These are phyloP conservation scores for Aspergillus ibericus DNA, from an alignment of 2,329 filamentous ascomycete species.

Conservation along the genomic window DNA sequence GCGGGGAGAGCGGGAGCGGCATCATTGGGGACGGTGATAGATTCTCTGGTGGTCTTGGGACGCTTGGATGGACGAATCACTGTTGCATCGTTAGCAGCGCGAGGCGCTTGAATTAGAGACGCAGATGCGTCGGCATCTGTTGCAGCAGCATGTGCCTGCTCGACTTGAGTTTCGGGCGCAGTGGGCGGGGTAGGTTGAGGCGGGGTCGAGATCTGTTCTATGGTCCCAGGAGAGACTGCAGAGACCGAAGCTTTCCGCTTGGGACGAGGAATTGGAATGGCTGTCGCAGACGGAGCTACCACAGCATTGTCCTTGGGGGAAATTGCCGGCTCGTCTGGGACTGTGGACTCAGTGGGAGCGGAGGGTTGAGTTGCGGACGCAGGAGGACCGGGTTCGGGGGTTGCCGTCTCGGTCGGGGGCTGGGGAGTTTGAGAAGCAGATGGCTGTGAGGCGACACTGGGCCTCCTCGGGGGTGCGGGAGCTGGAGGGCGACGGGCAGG, in stretches of 20 bases:
- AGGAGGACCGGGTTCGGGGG: slow-evolving; percentile 16
- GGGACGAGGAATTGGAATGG: slow-evolving; percentile 30
- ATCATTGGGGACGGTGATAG: neutral
- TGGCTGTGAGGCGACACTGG: slow-evolving; percentile 42
- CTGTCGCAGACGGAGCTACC: slow-evolving; percentile 14
- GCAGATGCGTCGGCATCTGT: slow-evolving; percentile 7
- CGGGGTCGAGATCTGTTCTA: slow-evolving; percentile 15
- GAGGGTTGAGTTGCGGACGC: slow-evolving; percentile 13
- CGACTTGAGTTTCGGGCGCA: slow-evolving; percentile 13
- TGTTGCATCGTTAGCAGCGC: slow-evolving; percentile 9
- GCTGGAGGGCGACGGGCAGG: slow-evolving; percentile 55
- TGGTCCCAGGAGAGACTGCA: slow-evolving; percentile 12
- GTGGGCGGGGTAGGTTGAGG: slow-evolving; percentile 20
- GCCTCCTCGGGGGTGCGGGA: slow-evolving; percentile 36
- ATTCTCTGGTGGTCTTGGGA: slow-evolving; percentile 19
- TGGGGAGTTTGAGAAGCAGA: slow-evolving; percentile 28
- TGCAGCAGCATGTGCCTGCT: neutral
- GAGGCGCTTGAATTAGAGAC: slow-evolving; percentile 3
- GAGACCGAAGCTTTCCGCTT: slow-evolving; percentile 29
- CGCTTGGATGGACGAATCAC: slow-evolving; percentile 33
- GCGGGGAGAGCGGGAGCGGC: neutral
- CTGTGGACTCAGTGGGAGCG: slow-evolving; percentile 20
- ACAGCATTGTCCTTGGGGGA: slow-evolving; percentile 1
- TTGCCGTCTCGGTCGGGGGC: slow-evolving; percentile 19
- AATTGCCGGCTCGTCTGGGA: slow-evolving; percentile 15